Evolutionary conservation across 305 asterid genomes (phyloP), one percentile per base, ranked within the genome.

Genomic region (Striga hermonthica): DNA sequence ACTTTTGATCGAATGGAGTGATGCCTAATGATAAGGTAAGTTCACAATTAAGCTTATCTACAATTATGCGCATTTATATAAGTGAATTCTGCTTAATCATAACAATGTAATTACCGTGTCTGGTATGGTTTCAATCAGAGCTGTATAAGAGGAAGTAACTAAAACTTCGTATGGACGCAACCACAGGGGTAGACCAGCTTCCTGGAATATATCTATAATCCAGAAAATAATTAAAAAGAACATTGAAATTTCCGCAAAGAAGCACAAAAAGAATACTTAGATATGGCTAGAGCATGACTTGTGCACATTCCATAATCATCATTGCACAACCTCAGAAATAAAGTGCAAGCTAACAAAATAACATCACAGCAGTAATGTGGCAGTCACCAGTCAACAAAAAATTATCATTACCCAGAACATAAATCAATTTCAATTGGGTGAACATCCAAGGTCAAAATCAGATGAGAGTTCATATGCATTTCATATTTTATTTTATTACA

Each of bases 181-280:
- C 99, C 99, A 93, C 41, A 93, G 80, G 13, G 97, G 97, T 61
- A 93, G 95, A 74, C 99, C 99, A 76, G 97, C 99, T 85, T 93
- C 99, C 90, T 93, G 99, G 89, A 93, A 93, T 82, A 93, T 90
- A 88, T 93, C 99, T 93, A 80, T 72, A 82, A 86, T 76, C 75
- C 64, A 72, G 72, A 57, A 59, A 70, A 48, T 56, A 70, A 65
- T 56, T 9, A 31, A 58, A 58, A 38, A 4, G 5, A 31, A 4
- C 63, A 6, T 36, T 38, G 39, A 58, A 36, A 38, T n/a, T 28
- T n/a, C 41, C 59, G 4, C 66, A 38, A 40, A 36, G 12, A 28
- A 60, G 56, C 49, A 16, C 55, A 61, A 22, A 9, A 37, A 31
- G 40, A 9, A 54, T 57, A 22, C 14, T 38, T 13, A 14, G 39